These are phyloP conservation scores for Colletotrichum karsti DNA, from an alignment of 2,329 filamentous ascomycete species.

Conservation along the genomic window DNA sequence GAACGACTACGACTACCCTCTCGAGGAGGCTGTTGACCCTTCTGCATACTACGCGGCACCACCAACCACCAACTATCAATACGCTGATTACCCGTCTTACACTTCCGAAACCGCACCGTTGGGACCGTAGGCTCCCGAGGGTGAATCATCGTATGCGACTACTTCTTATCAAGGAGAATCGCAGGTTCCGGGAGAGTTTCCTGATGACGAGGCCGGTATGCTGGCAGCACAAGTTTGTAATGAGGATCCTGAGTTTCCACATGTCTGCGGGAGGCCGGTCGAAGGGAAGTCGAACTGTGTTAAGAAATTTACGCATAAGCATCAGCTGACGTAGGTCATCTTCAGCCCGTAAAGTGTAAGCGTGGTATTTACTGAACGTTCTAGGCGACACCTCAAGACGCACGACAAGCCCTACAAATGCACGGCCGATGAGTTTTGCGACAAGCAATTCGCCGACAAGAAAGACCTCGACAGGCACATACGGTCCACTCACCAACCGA, in stretches of 20 bases:
- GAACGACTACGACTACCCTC: background rate
- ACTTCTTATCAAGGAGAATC: background rate
- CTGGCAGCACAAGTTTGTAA: background rate
- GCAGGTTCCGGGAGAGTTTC: background rate
- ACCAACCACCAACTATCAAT: background rate
- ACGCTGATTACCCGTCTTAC: background rate
- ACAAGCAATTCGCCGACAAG: background rate
- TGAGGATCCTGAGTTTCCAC: background rate
- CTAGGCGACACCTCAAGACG: background rate
- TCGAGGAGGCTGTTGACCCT: background rate
- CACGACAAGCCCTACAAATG: background rate
- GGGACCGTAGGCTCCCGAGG: background rate
- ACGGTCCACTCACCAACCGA: background rate
- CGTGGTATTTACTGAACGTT: background rate
- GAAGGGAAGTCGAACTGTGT: background rate
- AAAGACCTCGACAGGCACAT: background rate
- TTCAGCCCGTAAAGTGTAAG: background rate
- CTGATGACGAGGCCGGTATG: background rate
- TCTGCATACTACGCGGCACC: background rate
- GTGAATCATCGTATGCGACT: background rate
- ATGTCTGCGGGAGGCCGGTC: background rate
- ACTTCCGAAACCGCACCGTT: background rate
- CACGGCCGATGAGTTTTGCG: background rate
- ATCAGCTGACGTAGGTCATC: background rate
- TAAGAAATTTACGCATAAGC: background rate